Evolutionary conservation across 768 basidiomycete genomes (phyloP).

Genomic region (Trametes gibbosa): DNA sequence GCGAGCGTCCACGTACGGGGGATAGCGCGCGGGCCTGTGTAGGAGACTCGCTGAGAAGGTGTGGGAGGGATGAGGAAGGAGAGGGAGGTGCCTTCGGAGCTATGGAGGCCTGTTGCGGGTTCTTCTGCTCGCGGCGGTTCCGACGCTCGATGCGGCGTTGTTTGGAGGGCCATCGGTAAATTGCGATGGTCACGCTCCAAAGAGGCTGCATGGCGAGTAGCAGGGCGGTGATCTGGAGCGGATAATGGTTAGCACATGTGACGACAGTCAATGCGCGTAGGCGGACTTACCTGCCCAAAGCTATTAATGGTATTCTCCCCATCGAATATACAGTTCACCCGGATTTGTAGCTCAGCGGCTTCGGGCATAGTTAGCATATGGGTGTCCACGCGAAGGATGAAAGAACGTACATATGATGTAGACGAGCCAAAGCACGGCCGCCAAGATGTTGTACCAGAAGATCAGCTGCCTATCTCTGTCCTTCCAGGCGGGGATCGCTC

Average conservation of each 20-base stretch:
- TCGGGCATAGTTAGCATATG: neutral
- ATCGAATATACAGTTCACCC: conserved; percentile 21
- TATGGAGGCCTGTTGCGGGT: neutral
- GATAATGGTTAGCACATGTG: neutral
- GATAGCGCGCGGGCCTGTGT: neutral
- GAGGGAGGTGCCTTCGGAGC: neutral
- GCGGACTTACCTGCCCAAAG: conserved; percentile 25
- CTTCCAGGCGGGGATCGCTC: conserved; percentile 1
- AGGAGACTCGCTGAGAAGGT: neutral
- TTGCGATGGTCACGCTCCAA: conserved; percentile 25
- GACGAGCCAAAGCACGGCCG: conserved; percentile 19
- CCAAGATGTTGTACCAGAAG: conserved; percentile 20
- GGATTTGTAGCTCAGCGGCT: conserved; percentile 26
- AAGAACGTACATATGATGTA: conserved; percentile 21
- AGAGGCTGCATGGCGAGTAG: conserved; percentile 24
- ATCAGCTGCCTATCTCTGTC: conserved; percentile 8
- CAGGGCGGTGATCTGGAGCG: conserved; percentile 25
- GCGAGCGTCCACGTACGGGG: neutral
- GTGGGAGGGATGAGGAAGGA: neutral
- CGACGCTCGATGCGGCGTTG: conserved; percentile 2
- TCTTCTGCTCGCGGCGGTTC: neutral
- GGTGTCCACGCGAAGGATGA: too few relatives aligned
- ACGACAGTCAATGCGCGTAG: neutral
- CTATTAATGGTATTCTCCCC: conserved; percentile 26
- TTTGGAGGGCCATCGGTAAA: conserved; percentile 18